Base-by-base conservation (phyloP, 805 yeast genomes). In the Yarrowia deformans region DNA sequence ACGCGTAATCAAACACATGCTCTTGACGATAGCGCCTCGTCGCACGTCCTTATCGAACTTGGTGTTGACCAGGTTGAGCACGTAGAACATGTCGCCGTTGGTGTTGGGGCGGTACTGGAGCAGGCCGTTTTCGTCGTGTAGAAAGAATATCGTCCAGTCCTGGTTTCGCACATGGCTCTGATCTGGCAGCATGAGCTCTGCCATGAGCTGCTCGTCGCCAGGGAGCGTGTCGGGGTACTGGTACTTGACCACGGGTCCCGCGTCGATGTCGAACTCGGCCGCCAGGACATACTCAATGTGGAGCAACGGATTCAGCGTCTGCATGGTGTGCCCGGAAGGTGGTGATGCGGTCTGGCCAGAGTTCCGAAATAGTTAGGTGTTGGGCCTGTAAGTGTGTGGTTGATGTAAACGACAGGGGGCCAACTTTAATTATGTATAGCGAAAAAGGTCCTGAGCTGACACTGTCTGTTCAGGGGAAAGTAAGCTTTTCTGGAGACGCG, bases 241-340 rank as follows among this genome's bases (percentile, higher is more conserved):
- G 72, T 85, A 84, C 67, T 81, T 81, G 40, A 92, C 78, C 4
- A 85, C 80, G 0, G 95, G 88, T 0, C 97, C 97, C 68, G 86
- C 81, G 73, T 85, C 88, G 71, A 88, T 86, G 76, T 92, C 95
- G 76, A 92, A 93, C 78, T 90, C 93, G 0, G 94, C 90, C 7
- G 92, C 83, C 40, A 91, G 73, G 29, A 89, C 82, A 74, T 82
- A 88, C 67, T 84, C 85, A 16, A 85, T 84, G 73, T 86, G 84
- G 29, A 60, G 64, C 52, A 60, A 45, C 42, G 66, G 66, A 34
- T 60, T 60, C 34, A 35, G 40, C 52, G 66, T 45, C 42, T 60
- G 52, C 66, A 60, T 60, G 39, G 64, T 60, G 52, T 60, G 19
- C 32, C 16, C 42, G 34, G 29, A 23, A 8, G 40, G 37, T 32